Conservation (phyloP, 768 basidiomycete genomes). For the Rossbeevera mucosa region DNA sequence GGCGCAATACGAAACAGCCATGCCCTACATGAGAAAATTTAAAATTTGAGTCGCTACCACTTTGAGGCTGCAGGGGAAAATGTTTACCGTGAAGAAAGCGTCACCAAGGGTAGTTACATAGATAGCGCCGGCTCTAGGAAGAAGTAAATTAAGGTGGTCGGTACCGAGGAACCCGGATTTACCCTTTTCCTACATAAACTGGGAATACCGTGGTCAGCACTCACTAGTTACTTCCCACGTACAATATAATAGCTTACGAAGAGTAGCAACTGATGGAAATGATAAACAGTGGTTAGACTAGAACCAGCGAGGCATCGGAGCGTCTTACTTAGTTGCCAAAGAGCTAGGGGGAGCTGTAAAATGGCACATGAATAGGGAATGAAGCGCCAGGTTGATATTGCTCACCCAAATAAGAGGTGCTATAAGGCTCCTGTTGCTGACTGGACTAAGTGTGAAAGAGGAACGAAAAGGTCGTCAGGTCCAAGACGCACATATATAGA, state of each 20-base stretch:
- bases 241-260: background rate
- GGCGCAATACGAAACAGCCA: conserved; percentile 1
- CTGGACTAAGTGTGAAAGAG: background rate
- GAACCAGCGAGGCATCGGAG: background rate
- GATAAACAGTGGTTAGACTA: background rate
- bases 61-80: background rate
- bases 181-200: conserved; percentile 1
- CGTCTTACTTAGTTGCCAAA: conserved; percentile 3
- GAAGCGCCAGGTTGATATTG: background rate
- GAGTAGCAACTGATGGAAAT: background rate
- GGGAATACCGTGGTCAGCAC: background rate
- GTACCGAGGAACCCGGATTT: background rate
- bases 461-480: background rate
- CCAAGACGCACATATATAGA: background rate
- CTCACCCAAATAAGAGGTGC: conserved; percentile 7
- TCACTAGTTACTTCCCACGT: background rate
- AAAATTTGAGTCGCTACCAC: background rate
- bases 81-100: background rate
- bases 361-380: background rate
- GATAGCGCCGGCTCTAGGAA: background rate
- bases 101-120: background rate
- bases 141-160: background rate
- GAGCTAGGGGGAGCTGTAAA: background rate
- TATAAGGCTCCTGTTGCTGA: background rate
- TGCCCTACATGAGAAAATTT: background rate